A percentile compares a stretch with the other conserved stretches of the same genome.
phyloP scores from a whole-genome alignment of 129 eudicot species.

The Ambrosia trifida region DNA sequence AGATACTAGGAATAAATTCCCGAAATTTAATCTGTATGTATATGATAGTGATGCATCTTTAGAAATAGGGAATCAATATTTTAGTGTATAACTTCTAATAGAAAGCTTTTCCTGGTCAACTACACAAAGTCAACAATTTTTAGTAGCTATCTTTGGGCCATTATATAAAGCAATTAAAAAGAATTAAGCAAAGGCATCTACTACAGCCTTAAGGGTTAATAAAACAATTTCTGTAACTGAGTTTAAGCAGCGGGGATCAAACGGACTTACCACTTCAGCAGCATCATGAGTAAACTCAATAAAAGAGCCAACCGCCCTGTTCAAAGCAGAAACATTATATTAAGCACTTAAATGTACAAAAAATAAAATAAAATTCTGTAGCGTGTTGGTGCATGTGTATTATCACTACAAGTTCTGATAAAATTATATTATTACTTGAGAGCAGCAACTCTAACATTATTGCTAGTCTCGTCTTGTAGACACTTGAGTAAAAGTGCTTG shows the following conservation, averaged over 20 bases:
- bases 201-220: not conserved
- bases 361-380: no score
- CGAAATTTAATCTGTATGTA: slow-evolving; percentile 73
- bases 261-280: slow-evolving; percentile 71
- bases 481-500: slow-evolving; percentile 86
- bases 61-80: slow-evolving; percentile 11
- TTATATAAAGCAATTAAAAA: not conserved
- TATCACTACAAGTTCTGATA: slow-evolving; percentile 1
- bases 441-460: slow-evolving; percentile 83
- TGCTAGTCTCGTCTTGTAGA: slow-evolving; percentile 90
- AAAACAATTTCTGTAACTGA: not conserved
- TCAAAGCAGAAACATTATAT: slow-evolving; percentile 6
- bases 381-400: not conserved
- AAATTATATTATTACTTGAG: slow-evolving; percentile 62
- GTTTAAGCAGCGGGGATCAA: no score
- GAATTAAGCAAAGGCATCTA: not conserved
- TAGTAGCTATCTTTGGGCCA: not conserved
- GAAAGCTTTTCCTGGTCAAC: not conserved
- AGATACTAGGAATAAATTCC: slow-evolving; percentile 89
- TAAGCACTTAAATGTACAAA: no score
- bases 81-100: not conserved
- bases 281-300: slow-evolving; percentile 91
- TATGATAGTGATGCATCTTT: not conserved
- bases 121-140: not conserved
- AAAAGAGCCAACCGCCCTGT: slow-evolving; percentile 98